Base-by-base conservation (phyloP, 208 protist genomes). In the Leishmania arabica region DNA sequence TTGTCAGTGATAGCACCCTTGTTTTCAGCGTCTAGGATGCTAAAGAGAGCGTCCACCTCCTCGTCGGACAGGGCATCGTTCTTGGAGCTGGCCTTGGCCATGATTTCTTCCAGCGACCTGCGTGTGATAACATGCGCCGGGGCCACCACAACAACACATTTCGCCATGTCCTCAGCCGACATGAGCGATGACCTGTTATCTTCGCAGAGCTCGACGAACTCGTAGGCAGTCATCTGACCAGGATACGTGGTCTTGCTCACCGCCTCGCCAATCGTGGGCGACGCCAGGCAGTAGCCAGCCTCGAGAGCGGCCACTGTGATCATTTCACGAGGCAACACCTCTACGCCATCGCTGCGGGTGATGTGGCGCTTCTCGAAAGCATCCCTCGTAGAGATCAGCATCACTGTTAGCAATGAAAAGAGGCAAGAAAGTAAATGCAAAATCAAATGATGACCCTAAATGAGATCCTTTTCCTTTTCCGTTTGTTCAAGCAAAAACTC, bases 41-140 rank as follows among this genome's bases (percentile, higher is more conserved):
- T 79, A 77, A 95, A 97, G 78, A 97, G 87, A n/a, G 88, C 86
- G 73, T 97, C 94, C 65, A 94, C 83, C 81, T 97, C 94, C 71
- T 93, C 89, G 47, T 88, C 86, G 37, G 83, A 88, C n/a, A 97
- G 84, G 17, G 78, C 74, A 77, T 81, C 84, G 42, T 81, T 85
- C 65, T 88, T 84, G 64, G 84, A 79, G 78, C 70, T 86, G 84
- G 69, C 78, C 86, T 93, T 86, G 47, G 81, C 70, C 80, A 90
- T 69, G 70, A 91, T 86, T 69, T 93, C 89, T 79, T 95, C 86
- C 45, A 97, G 90, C 0, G 92, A 94, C n/a, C 68, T 87, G 53
- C 92, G 94, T 58, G 94, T 95, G 80, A 97, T 90, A 47, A 90
- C 89, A 72, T 86, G 86, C 72, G 90, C 72, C 7, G 94, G 94